Percentiles rank a stretch among this genome's conserved stretches.
Conservation (phyloP, 805 yeast genomes). For the Cyberlindnera americana region DNA sequence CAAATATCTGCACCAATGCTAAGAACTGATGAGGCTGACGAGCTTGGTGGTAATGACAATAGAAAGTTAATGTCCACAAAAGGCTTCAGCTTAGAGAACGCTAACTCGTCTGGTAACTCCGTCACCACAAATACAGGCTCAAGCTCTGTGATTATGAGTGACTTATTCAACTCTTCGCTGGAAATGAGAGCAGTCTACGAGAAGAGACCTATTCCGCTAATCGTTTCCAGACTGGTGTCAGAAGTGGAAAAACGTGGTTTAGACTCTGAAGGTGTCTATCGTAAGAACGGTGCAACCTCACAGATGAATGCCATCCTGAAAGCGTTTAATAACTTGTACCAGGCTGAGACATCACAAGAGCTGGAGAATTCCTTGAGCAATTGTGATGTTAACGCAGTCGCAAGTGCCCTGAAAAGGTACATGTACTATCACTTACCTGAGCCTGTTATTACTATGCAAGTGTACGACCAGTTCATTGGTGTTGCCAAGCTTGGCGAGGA, state of each 20-base stretch:
- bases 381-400: slow-evolving; percentile 79
- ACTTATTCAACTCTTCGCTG: slow-evolving; percentile 44
- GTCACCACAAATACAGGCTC: slow-evolving; percentile 4
- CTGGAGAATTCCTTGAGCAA: slow-evolving; percentile 36
- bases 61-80: slow-evolving; percentile 29
- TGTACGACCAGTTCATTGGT: slow-evolving; percentile 64
- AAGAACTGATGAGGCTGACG: slow-evolving; percentile 31
- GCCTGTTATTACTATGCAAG: slow-evolving; percentile 71
- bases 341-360: slow-evolving; percentile 33
- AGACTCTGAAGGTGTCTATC: slow-evolving; percentile 79
- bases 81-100: slow-evolving; percentile 12
- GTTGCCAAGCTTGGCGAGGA: slow-evolving; percentile 38
- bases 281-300: slow-evolving; percentile 61
- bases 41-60: slow-evolving; percentile 34
- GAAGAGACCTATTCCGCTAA: slow-evolving; percentile 58
- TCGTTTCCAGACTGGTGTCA: slow-evolving; percentile 65
- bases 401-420: slow-evolving; percentile 84
- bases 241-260: slow-evolving; percentile 80
- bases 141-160: slow-evolving; percentile 19
- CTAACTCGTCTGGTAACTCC: slow-evolving; percentile 8
- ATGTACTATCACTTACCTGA: slow-evolving; percentile 71
- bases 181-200: slow-evolving; percentile 64
- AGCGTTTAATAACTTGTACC: slow-evolving; percentile 30
- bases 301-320: slow-evolving; percentile 34
- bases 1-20: slow-evolving; percentile 36